Evolutionary conservation across 306 rosid species (phyloP).

Genomic region (Datisca glomerata): DNA sequence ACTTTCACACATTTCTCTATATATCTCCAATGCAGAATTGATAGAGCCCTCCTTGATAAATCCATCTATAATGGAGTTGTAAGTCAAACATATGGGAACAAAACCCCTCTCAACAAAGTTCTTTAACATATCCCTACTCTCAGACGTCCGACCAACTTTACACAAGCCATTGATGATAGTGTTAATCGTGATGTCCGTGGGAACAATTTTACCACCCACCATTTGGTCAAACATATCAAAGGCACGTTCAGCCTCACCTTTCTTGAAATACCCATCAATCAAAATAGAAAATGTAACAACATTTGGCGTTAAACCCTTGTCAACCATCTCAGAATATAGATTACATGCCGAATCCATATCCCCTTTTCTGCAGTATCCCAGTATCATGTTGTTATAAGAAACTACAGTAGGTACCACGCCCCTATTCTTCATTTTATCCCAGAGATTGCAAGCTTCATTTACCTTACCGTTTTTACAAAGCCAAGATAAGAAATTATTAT

Average conservation of each 20-base stretch:
- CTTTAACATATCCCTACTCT: slow-evolving; percentile 31
- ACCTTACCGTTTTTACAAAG: slow-evolving; percentile 36
- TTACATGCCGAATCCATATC: slow-evolving; percentile 34
- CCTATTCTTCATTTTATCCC: slow-evolving; percentile 40
- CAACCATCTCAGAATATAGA: slow-evolving; percentile 32
- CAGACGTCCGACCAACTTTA: slow-evolving; percentile 50
- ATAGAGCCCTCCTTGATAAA: slow-evolving; percentile 48
- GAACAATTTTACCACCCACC: slow-evolving; percentile 40
- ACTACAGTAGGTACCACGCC: slow-evolving; percentile 39
- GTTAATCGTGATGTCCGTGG: slow-evolving; percentile 33
- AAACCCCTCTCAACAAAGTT: slow-evolving; percentile 39
- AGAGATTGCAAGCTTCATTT: slow-evolving; percentile 40
- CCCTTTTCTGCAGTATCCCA: slow-evolving; percentile 48
- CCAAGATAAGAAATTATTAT: slow-evolving; percentile 40
- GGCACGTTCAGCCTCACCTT: slow-evolving; percentile 33
- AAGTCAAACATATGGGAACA: slow-evolving; percentile 36
- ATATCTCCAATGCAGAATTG: slow-evolving; percentile 33
- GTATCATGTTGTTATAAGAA: slow-evolving; percentile 57
- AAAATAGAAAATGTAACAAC: slow-evolving; percentile 34
- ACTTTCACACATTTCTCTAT: slow-evolving; percentile 39
- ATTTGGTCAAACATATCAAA: slow-evolving; percentile 40
- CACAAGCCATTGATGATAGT: slow-evolving; percentile 56
- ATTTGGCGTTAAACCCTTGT: slow-evolving; percentile 50
- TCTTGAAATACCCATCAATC: slow-evolving; percentile 49
- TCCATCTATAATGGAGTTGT: slow-evolving; percentile 59